Evolutionary conservation across 2,329 filamentous ascomycete species (phyloP), one percentile per base, ranked within the genome.

Genomic region (Aureobasidium vineae): DNA sequence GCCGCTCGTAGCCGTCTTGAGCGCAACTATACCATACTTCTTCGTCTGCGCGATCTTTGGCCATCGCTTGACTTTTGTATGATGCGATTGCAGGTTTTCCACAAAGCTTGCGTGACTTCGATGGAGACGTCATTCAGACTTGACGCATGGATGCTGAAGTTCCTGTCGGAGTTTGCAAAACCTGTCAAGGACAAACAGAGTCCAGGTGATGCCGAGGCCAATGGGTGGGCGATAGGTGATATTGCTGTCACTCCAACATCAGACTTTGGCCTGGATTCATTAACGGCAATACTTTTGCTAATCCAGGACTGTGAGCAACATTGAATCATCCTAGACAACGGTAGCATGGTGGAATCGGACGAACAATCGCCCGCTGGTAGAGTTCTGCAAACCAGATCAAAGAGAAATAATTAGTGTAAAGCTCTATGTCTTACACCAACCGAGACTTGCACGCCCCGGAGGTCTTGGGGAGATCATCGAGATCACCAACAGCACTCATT

Each of bases 21-120:
- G 36, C 53, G 53, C n/a, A 56, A 56, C 5, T 56, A 56, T 36
- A 56, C 53, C n/a, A 41, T 56, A 15, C 36, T 56, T 5, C 36
- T 56, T 19, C 16, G 53, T 15, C 36, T 56, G 19, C 53, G 53
- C 1, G 19, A 56, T 33, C n/a, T 56, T 8, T 56, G 53, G 53
- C 36, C 53, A 6, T 40, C 53, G 16, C 36, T 56, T 7, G 53
- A 56, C 36, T 56, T 15, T 36, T 56, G 53, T 33, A 40, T 56
- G 33, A 56, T 41, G 53, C 53, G 53, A 16, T 19, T 56, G 53
- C 19, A 56, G 19, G 53, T 56, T 5, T 56, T 56, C 53, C 53
- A 56, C 21, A 21, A 33, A 31, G 53, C 53, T 40, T 56, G 53
- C 11, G 36, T 56, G 16, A 10, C 36, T 1, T 41, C 53, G 19